A percentile compares a stretch with the other conserved stretches of the same genome.
Evolutionary conservation across 306 rosid genomes (phyloP).

Genomic region (Castanospermum australe): DNA sequence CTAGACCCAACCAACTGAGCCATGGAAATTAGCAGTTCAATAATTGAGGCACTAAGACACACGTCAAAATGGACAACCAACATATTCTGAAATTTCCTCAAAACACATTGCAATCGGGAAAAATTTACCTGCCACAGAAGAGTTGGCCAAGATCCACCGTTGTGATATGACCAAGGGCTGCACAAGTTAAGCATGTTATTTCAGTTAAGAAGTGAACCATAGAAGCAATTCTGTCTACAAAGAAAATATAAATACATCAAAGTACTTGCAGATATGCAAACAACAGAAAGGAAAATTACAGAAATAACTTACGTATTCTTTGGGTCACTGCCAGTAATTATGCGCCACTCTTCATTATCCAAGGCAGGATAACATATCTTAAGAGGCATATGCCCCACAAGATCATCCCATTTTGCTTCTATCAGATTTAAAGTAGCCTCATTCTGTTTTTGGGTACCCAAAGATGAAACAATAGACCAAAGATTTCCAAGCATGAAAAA

Average conservation of each 20-base stretch:
- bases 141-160: slow-evolving; percentile 93
- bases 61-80: not conserved
- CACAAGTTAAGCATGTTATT: slow-evolving; percentile 29
- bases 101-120: not conserved
- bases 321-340: slow-evolving; percentile 82
- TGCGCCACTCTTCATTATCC: slow-evolving; percentile 82
- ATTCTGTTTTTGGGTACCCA: slow-evolving; percentile 71
- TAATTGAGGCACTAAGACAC: not conserved
- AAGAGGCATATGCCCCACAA: slow-evolving; percentile 76
- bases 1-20: not conserved
- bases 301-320: slow-evolving; percentile 85
- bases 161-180: slow-evolving; percentile 96
- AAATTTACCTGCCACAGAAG: slow-evolving; percentile 84
- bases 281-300: not conserved
- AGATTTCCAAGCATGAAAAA: slow-evolving; percentile 84
- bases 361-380: slow-evolving; percentile 89
- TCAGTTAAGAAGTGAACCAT: slow-evolving; percentile 2
- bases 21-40: not conserved
- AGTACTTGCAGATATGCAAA: not conserved
- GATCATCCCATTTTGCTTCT: slow-evolving; percentile 88
- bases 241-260: not conserved
- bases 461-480: slow-evolving; percentile 77
- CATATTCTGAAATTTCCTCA: not conserved
- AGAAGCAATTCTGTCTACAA: slow-evolving; percentile 12
- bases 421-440: slow-evolving; percentile 72